Evolutionary conservation across 2,329 filamentous ascomycete species (phyloP), one percentile per base, ranked within the genome.

Genomic region (Phialophora expanda): DNA sequence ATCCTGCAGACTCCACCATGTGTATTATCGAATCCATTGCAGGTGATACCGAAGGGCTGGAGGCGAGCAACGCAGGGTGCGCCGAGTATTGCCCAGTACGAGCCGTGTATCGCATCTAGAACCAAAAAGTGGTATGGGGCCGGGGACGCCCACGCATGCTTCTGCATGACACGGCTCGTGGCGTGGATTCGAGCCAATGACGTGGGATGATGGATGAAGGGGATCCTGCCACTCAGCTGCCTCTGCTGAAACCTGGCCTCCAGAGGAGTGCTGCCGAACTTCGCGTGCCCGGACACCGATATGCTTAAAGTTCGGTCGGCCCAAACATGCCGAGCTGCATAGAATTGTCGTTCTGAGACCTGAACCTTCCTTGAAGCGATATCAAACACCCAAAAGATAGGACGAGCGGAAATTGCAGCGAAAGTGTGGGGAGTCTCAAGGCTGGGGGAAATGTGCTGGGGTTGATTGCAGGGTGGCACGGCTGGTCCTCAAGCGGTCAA

Each of bases 61-160:
- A 41, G 51, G 53, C 60, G 55, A 61, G 53, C 38, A 7, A 58
- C 56, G 48, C 48, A 51, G 48, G 48, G 48, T 24, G 60, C 38
- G 24, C 20, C 51, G 46, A 38, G 41, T 34, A 56, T 14, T 51
- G 54, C 22, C 56, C 56, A 34, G 61, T 61, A 57, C 61, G 22
- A 50, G 57, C 44, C n/a, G 55, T 24, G 65, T 51, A 51, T 54
- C 34, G 50, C 44, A 44, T 64, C 65, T 67, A 64, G 65, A 67
- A 67, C 62, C 60, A 50, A 50, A 64, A 20, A 44, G 30, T 46
- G 17, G 22, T 44, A 38, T 60, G 58, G 58, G 54, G 48, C 64
- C 53, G 58, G 38, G 38, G 17, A 41, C 46, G 28, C 51, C 38
- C 34, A 24, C 48, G 41, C 50, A 26, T 48, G 28, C 32, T 34